phyloP scores from a whole-genome alignment of 2,329 filamentous ascomycete species.

The Neofusicoccum laricinum region DNA sequence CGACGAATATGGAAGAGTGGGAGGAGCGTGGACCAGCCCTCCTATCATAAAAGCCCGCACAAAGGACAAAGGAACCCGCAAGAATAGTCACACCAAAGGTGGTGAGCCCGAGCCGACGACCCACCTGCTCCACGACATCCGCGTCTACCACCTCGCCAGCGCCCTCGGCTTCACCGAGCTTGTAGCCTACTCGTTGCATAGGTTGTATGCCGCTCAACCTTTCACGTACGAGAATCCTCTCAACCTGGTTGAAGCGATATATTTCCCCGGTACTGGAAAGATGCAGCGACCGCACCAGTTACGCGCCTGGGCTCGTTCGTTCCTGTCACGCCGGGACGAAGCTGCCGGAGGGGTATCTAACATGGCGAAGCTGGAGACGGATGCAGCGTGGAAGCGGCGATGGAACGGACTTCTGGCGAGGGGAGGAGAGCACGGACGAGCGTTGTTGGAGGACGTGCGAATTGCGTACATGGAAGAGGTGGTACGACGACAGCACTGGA shows the following conservation, averaged over 20 bases:
- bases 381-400: background rate
- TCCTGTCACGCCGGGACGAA: background rate
- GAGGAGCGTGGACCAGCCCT: background rate
- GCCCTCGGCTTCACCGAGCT: constrained; percentile 38
- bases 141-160: constrained; percentile 32
- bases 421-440: background rate
- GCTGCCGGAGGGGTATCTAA: background rate
- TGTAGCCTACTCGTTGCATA: constrained; percentile 30
- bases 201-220: constrained; percentile 14
- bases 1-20: background rate
- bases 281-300: background rate
- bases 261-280: background rate
- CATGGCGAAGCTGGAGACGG: background rate
- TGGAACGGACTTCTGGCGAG: background rate
- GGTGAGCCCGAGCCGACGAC: background rate
- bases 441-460: background rate
- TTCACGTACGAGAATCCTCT: background rate
- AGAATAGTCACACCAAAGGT: background rate
- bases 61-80: background rate
- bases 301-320: background rate
- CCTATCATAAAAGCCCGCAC: background rate
- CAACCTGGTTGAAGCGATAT: background rate
- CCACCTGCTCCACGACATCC: constrained; percentile 24
- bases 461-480: background rate
- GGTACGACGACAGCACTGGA: background rate